Base-by-base conservation (phyloP, 306 rosid species). In the Neltuma alba region DNA sequence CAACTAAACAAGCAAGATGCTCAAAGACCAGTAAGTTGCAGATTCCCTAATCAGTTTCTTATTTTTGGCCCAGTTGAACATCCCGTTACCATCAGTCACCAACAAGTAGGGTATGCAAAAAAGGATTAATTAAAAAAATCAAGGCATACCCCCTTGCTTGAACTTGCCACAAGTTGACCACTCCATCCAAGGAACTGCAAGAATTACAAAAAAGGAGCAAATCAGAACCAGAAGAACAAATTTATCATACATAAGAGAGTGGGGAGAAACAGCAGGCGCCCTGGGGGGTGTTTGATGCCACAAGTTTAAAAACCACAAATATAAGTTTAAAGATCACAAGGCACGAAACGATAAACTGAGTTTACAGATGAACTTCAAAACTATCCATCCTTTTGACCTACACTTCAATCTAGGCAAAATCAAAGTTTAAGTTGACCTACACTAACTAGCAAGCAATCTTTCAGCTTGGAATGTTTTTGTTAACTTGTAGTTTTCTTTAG, bases 121-220 rank as follows among this genome's bases (percentile, higher is more conserved):
- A 40, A 33, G 2, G 14, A 31, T 20, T 14, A 28, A 25, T 58
- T n/a, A 38, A 8, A 81, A 47, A 73, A 25, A 63, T 41, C 21
- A 75, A 44, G 61, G 77, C 80, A 79, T 91, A 94, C 94, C 96
- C 92, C 62, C 44, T 63, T 40, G 89, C 72, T 13, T 84, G 88
- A 84, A 90, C 85, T 83, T 92, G 87, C 96, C 98, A 94, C 80
- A 94, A 81, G 83, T 86, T 87, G 87, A 94, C 86, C 36, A 89
- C 67, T 76, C 97, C 94, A 85, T 94, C 98, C 88, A 94, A 85
- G 34, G 97, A 91, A 80, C 97, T 94, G 93, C 76, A 86, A 82
- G 45, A 62, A 85, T 86, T 81, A 61, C 55, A 76, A 79, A 84
- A 76, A 63, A 67, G 25, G 27, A 74, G 30, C 70, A 76, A 58